Base-by-base conservation (phyloP, 2,329 filamentous ascomycete genomes). In the Diaporthe sp. region DNA sequence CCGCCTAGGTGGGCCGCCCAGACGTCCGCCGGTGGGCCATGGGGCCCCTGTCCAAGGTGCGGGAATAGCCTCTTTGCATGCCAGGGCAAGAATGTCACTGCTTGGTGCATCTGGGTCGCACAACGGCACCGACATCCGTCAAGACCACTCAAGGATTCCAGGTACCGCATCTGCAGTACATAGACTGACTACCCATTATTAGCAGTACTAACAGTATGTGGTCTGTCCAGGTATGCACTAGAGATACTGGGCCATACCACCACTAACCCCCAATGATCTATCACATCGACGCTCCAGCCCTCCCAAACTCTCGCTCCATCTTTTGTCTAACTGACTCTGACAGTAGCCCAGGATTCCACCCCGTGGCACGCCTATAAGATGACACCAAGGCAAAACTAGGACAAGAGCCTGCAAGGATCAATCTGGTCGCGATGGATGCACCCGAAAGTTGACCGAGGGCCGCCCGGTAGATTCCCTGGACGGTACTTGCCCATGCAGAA, bases 391-490 rank as follows among this genome's bases (percentile, higher is more conserved):
- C 47, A 55, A 42, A 42, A 28, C 65, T 70, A 70, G 49, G 65
- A 55, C 34, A 6, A 34, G 42, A 25, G n/a, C 13, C 47, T 70
- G 34, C 65, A 70, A 70, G 65, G 65, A 55, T 70, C 49, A 55
- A 42, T 70, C 65, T 51, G 34, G 34, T 42, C n/a, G 7, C 55
- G 34, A 42, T 42, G 65, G n/a, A 70, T 70, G 65, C 65, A 55
- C 65, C 65, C 65, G 65, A 53, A 70, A 70, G 49, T 70, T 70
- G 65, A 70, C 65, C 65, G 65, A 70, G 65, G 49, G 49, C 65
- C 65, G 65, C n/a, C 65, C 65, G 49, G 34, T 13, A 4, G 34
- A 25, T 17, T 28, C 31, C 9, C 55, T 42, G 49, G 55, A 55
- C 49, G 31, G 13, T 61, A 39, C 39, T 44, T 28, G 39, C 39